Base-by-base conservation (phyloP, 495 filamentous ascomycete species). In the Aspergillus sclerotiicarbonarius region DNA sequence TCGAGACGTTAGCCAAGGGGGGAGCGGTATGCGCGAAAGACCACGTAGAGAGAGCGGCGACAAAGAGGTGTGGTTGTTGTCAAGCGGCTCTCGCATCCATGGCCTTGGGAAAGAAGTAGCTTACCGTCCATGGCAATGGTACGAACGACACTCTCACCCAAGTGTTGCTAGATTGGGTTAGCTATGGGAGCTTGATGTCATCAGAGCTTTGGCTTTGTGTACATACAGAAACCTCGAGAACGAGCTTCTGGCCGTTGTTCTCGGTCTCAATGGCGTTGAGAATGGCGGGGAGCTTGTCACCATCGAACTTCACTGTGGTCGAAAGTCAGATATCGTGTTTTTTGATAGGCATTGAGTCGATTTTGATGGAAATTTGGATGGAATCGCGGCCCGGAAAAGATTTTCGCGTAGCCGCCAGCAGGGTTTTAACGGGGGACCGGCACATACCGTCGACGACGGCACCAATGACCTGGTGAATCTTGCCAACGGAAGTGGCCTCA, bases 111-210 rank as follows among this genome's bases (percentile, higher is more conserved):
- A 20, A 53, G 30, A n/a, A n/a, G 12, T n/a, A 58, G 80, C 89
- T 77, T 86, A 96, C 94, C 94, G 80, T 98, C 94, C 94, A 98
- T 98, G 80, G 94, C 95, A 95, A 98, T 98, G 74, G 90, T 92
- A 80, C 94, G 88, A 77, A 98, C 95, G 74, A 96, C 91, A 85
- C 90, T 96, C 85, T 98, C 90, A 82, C 94, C 94, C 79, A 98
- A 82, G 86, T 98, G 94, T 96, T 98, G 94, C 92, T 96, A 71
- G 68, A 44, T 48, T 31, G 47, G 29, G 61, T 74, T 71, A 72
- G 67, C 62, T 57, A 50, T 64, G 19, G 51, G 29, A 64, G 56
- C 19, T 41, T 59, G 59, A 62, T 65, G 57, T 62, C 63, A 71
- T 64, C 56, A 39, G 8, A 45, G 45, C 64, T 55, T 32, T 49